Base-by-base conservation (phyloP, 2,329 filamentous ascomycete species). In the Fusarium camptoceras region DNA sequence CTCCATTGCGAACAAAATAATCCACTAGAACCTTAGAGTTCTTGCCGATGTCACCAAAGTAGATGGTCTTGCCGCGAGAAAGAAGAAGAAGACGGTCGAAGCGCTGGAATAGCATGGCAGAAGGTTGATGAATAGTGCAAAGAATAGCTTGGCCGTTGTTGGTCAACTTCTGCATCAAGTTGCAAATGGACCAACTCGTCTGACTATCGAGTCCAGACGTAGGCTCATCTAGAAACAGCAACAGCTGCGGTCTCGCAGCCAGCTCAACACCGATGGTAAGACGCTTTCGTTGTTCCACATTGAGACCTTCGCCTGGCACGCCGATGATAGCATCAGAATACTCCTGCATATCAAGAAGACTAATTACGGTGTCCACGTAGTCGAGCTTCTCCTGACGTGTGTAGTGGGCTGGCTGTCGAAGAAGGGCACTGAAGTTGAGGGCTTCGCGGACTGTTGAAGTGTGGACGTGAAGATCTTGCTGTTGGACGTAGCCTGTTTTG, bases 401-500 rank as follows among this genome's bases (percentile, higher is more conserved):
- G 15, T 91, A 86, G 43, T 89, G 82, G 37, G 87, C 87, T 2
- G 94, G 92, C 73, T 97, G 94, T 66, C 94, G 90, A 39, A 97
- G 89, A 15, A 94, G 79, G 16, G 94, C 94, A 73, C 90, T 93
- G 79, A 97, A 97, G 65, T 88, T 87, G 25, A 97, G 85, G 11
- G 93, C 93, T 79, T 97, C 94, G 62, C 94, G 89, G 28, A 97
- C 93, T 0, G 94, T 97, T 1, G 89, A 88, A 0, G 93, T 96
- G 22, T 89, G 84, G 31, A 95, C 84, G 77, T 97, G 94, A 7
- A 97, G 85, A 85, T 97, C 94, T 76, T 96, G 92, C 78, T 97
- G 93, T 76, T 96, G 92, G 25, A 94, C 93, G 72, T 96, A 96
- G 39, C 93, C 93, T 0, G 92, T 95, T 81, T 94, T 94, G 59